Evolutionary conservation across 2,329 filamentous ascomycete species (phyloP), one percentile per base, ranked within the genome.

Genomic region (Lasiodiplodia theobromae): DNA sequence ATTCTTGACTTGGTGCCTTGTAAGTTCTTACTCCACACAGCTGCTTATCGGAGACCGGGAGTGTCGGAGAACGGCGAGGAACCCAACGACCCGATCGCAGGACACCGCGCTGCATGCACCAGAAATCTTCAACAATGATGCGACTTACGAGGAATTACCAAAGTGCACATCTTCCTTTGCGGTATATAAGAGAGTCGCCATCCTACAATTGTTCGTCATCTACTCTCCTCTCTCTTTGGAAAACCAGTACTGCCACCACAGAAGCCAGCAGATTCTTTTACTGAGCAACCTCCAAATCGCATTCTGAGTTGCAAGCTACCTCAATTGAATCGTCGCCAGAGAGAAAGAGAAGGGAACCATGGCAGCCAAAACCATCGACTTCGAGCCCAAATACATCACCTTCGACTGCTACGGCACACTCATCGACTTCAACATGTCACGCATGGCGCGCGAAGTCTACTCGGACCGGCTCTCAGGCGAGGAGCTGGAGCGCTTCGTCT

Each of bases 321-420:
- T 34, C 31, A 10, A 34, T 34, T 10, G 28, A 34, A 34, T 34
- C 31, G 31, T 34, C 31, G 7, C 2, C 31, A 34, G 31, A 34
- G 31, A 34, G 31, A 34, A 34, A 34, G 31, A 34, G 7, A 34
- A 34, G 28, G 28, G 28, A 28, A 12, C 40, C 44, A 47, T 47
- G 44, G 44, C 44, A 4, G 25, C 65, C n/a, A 38, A 10, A n/a
- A 57, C n/a, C 8, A 68, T 68, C 56, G 57, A 53, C 18, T 68
- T 68, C 66, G 57, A 62, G 56, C 66, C 66, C 57, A 68, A 63
- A 25, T 68, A 68, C 49, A 68, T 68, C 56, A 68, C 66, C 31
- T 68, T 68, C 47, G 66, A 68, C 66, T 68, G 66, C 66, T 68
- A 68, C 57, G 66, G 66, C 57, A 68, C 66, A 6, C 57, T 68